Base-by-base conservation (phyloP, 2,329 filamentous ascomycete species). In the Calonectria montana region DNA sequence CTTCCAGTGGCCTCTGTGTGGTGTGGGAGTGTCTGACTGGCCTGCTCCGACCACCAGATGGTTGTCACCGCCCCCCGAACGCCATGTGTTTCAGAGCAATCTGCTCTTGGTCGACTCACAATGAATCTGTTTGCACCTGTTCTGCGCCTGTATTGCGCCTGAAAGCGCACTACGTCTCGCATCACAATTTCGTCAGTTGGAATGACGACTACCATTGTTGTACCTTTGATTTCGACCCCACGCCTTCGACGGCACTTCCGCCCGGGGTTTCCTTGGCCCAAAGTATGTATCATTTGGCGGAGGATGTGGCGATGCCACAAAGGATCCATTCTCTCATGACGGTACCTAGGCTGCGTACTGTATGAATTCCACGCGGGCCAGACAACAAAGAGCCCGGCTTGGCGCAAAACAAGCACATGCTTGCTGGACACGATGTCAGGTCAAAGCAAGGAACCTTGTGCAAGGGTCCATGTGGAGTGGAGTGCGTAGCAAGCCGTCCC, bases 81-180 rank as follows among this genome's bases (percentile, higher is more conserved):
- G 66, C 68, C 75, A 70, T 74, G 73, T 77, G 76, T 78, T 78
- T 78, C 76, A 78, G 73, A 62, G 62, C 55, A 41, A 53, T 55
- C 65, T 67, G 64, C 71, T 72, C 69, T 68, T 69, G 57, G 71
- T 43, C 53, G 70, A 47, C 45, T 77, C 72, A 64, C 67, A 64
- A 45, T 45, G 41, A 23, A 9, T 15, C 67, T 59, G 41, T n/a
- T 53, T 64, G 64, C 50, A 41, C 45, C 27, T 43, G 69, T n/a
- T n/a, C n/a, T n/a, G n/a, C n/a, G n/a, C n/a, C n/a, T n/a, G n/a
- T n/a, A n/a, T n/a, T n/a, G n/a, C n/a, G n/a, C n/a, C n/a, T n/a
- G n/a, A n/a, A n/a, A 61, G 31, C 9, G 31, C 31, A 35, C 31
- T 35, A 63, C 48, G 47, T 47, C n/a, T 18, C 37, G 50, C 68